These are phyloP conservation scores for Pisolithus albus DNA, from an alignment of 768 basidiomycete genomes.

Conservation along the genomic window DNA sequence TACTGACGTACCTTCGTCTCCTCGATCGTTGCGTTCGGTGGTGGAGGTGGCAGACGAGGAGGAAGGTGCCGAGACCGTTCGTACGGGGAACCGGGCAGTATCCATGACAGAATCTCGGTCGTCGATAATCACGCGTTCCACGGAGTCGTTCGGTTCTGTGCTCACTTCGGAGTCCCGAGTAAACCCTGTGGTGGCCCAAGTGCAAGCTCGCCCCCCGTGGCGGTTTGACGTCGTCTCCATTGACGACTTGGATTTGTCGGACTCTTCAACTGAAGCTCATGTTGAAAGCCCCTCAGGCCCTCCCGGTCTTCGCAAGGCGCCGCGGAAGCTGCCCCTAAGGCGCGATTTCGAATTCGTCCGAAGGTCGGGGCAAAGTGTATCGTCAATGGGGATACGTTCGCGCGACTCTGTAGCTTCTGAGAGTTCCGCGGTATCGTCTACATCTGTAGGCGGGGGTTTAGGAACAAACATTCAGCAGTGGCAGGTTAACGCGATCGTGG, in stretches of 20 bases:
- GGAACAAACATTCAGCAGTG: slow-evolving; percentile 57
- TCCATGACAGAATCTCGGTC: slow-evolving; percentile 17
- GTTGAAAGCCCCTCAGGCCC: slow-evolving; percentile 35
- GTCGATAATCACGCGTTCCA: slow-evolving; percentile 27
- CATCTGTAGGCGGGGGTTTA: slow-evolving; percentile 36
- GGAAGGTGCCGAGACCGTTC: slow-evolving; percentile 11
- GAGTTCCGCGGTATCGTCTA: slow-evolving; percentile 28
- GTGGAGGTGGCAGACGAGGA: slow-evolving; percentile 28
- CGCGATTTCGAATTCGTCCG: slow-evolving; percentile 79
- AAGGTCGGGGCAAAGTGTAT: slow-evolving; percentile 61
- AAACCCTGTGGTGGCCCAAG: slow-evolving; percentile 28
- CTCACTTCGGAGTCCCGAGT: slow-evolving; percentile 24
- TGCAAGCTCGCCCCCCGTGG: slow-evolving; percentile 42
- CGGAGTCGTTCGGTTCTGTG: slow-evolving; percentile 28
- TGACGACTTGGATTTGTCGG: slow-evolving; percentile 76
- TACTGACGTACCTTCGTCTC: slow-evolving; percentile 6
- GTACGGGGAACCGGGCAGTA: slow-evolving; percentile 8
- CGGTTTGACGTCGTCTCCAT: slow-evolving; percentile 69
- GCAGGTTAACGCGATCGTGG: slow-evolving; percentile 76
- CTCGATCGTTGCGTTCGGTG: slow-evolving; percentile 23
- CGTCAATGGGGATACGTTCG: slow-evolving; percentile 70
- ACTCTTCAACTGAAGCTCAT: slow-evolving; percentile 56
- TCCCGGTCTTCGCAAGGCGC: slow-evolving; percentile 48
- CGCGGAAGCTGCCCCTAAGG: slow-evolving; percentile 60
- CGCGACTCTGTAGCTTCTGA: slow-evolving; percentile 53